These are phyloP conservation scores for Suillus hirtellus DNA, from an alignment of 768 basidiomycete genomes.

Conservation along the genomic window DNA sequence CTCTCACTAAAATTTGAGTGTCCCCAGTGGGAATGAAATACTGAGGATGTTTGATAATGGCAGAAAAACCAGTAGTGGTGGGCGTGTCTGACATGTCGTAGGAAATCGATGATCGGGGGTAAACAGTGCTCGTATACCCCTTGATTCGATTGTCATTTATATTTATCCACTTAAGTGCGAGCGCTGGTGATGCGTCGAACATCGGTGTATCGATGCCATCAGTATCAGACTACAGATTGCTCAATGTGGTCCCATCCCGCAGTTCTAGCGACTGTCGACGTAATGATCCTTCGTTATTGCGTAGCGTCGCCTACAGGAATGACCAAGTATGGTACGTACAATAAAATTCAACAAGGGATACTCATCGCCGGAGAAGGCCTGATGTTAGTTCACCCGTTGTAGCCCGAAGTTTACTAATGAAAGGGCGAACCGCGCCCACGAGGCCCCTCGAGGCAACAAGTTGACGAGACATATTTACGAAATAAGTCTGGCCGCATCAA, in stretches of 20 bases:
- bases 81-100: background rate
- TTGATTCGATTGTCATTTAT: no score
- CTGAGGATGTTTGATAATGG: conserved; percentile 27
- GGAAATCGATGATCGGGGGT: background rate
- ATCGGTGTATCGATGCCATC: background rate
- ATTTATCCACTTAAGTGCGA: background rate
- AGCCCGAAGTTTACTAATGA: background rate
- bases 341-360: background rate
- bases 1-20: conserved; percentile 50
- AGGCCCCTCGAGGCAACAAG: conserved; percentile 5
- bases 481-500: background rate
- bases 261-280: background rate
- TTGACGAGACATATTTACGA: no score
- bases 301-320: background rate
- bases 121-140: background rate
- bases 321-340: background rate
- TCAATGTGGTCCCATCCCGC: background rate
- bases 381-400: no score
- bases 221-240: background rate
- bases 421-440: background rate
- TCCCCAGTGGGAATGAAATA: conserved; percentile 61
- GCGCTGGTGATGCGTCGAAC: conserved; percentile 5
- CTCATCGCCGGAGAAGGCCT: background rate
- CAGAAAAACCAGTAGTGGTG: conserved; percentile 12
- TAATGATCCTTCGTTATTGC: background rate